Conservation (phyloP, 2,329 filamentous ascomycete genomes). For the Graphium sp. region DNA sequence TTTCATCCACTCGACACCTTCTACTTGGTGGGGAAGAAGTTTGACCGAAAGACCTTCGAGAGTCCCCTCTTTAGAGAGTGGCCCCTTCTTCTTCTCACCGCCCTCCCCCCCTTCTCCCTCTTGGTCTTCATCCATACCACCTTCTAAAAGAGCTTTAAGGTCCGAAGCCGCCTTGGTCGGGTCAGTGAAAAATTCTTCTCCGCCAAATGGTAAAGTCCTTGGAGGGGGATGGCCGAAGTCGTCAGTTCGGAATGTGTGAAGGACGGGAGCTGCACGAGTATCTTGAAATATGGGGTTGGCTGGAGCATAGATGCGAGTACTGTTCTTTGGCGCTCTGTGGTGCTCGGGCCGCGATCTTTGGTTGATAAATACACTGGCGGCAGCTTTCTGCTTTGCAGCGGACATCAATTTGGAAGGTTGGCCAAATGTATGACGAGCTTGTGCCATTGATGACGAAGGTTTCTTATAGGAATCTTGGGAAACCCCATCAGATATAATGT, state of each 20-base stretch:
- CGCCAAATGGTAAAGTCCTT: too few relatives aligned
- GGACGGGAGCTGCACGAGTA: too few relatives aligned
- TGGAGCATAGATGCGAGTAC: conserved; percentile 28
- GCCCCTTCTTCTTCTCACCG: neutral
- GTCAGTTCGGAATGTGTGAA: too few relatives aligned
- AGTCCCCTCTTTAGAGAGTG: conserved; percentile 13
- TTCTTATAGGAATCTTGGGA: too few relatives aligned
- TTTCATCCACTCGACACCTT: conserved; percentile 89
- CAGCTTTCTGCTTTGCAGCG: conserved; percentile 36
- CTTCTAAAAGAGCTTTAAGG: conserved; percentile 68
- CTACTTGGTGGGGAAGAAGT: conserved; percentile 82
- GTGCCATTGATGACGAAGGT: too few relatives aligned
- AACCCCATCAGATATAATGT: too few relatives aligned
- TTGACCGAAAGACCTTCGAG: conserved; percentile 74
- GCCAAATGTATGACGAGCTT: too few relatives aligned
- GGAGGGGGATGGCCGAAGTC: conserved; percentile 5
- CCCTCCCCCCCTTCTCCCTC: conserved; percentile 22
- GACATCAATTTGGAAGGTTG: conserved; percentile 27
- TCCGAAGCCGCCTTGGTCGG: conserved; percentile 57
- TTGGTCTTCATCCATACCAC: conserved; percentile 60
- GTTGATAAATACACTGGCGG: conserved; percentile 30
- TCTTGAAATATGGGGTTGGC: neutral
- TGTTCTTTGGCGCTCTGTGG: conserved; percentile 30
- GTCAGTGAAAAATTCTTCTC: conserved; percentile 48
- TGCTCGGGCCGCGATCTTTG: conserved; percentile 38